phyloP scores from a whole-genome alignment of 2,329 filamentous ascomycete species.

The Hypoxylon sp. region DNA sequence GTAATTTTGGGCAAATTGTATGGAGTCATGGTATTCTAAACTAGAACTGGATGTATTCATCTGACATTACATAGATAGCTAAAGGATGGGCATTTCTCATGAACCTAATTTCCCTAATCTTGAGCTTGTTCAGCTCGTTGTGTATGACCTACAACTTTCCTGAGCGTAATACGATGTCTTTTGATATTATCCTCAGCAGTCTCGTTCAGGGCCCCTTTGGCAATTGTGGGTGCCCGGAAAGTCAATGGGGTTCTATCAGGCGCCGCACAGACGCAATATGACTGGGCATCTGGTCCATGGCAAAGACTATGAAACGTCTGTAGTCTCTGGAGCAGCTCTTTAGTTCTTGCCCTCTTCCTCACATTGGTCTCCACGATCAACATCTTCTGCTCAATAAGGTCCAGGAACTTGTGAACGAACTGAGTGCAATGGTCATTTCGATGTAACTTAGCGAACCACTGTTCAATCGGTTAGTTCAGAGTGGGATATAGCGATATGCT shows the following conservation, averaged over 20 bases:
- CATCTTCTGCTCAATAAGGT: slow-evolving; percentile 25
- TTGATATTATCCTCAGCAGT: neutral
- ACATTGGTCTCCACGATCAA: slow-evolving; percentile 19
- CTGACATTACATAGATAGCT: neutral
- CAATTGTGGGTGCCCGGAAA: neutral
- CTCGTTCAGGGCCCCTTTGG: slow-evolving; percentile 5
- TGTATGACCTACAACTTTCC: slow-evolving; percentile 8
- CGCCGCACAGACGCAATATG: slow-evolving; percentile 8
- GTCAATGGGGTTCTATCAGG: neutral
- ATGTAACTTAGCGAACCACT: slow-evolving; percentile 33
- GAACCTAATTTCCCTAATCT: neutral
- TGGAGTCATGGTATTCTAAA: neutral
- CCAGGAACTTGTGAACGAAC: slow-evolving; percentile 25
- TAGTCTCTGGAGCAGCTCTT: neutral
- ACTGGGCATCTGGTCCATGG: neutral
- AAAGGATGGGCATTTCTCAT: neutral
- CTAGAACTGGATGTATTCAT: neutral
- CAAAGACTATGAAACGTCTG: slow-evolving; percentile 1
- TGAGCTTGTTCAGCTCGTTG: slow-evolving; percentile 5
- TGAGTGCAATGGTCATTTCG: slow-evolving; percentile 14
- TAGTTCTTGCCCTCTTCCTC: slow-evolving; percentile 15
- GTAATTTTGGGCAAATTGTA: neutral
- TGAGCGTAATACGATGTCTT: neutral
- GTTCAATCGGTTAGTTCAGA: neutral
- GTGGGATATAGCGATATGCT: neutral